Conservation (phyloP, 1,284 basidiomycete genomes). For the Rhodotorula sp. region DNA sequence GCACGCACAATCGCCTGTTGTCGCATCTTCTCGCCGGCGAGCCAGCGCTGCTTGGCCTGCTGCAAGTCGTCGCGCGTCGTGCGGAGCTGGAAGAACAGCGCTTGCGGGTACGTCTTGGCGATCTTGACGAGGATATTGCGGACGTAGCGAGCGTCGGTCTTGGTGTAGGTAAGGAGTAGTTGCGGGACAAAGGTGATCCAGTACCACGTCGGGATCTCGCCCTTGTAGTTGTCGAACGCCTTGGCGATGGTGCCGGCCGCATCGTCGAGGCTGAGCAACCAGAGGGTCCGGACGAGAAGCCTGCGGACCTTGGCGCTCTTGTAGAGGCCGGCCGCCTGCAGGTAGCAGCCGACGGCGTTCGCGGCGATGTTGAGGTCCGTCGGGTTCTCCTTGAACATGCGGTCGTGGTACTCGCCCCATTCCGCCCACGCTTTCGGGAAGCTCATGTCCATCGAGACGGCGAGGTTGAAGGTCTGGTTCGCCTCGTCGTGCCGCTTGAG, state of each 20-base stretch:
- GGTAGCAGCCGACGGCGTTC: constrained; percentile 93
- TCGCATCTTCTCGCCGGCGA: constrained; percentile 9
- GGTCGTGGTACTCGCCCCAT: constrained; percentile 94
- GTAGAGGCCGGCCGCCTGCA: constrained; percentile 94
- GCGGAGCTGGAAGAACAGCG: constrained; percentile 91
- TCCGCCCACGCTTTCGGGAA: constrained; percentile 98
- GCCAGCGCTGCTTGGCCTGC: constrained; percentile 50
- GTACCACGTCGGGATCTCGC: constrained; percentile 96
- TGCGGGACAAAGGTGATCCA: constrained; percentile 99
- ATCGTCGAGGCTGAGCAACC: constrained; percentile 96
- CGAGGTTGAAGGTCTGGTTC: constrained; percentile 86
- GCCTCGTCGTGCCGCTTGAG: constrained; percentile 86
- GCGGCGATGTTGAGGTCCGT: constrained; percentile 69
- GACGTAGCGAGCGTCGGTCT: constrained; percentile 90
- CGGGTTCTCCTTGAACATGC: constrained; percentile 76
- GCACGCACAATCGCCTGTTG: constrained; percentile 39
- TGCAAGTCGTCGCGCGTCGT: constrained; percentile 86
- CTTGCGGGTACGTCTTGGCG: constrained; percentile 90
- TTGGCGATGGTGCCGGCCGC: constrained; percentile 68
- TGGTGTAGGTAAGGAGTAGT: constrained; percentile 82
- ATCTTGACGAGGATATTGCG: constrained; percentile 84
- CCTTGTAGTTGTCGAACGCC: constrained; percentile 94
- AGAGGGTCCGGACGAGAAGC: constrained; percentile 84
- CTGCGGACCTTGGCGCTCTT: constrained; percentile 93
- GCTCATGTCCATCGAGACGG: constrained; percentile 91